Percentiles rank a stretch among this genome's conserved stretches.
Conservation (phyloP, 1,139 yeast species). For the Kurtzmaniella natalensis region DNA sequence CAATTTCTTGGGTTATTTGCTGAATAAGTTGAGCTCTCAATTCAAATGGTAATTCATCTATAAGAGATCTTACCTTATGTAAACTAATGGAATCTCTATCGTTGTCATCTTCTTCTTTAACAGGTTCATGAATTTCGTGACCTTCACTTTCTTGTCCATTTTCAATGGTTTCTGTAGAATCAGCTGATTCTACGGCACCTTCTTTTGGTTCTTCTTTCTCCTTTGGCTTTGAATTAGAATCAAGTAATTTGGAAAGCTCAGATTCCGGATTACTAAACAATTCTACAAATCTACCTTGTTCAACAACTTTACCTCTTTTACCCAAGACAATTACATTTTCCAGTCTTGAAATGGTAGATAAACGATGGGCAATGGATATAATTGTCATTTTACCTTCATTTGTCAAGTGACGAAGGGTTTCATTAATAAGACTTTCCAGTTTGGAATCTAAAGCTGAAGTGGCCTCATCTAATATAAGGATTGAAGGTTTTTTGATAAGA, state of each 20-base stretch:
- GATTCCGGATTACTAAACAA: slow-evolving; percentile 40
- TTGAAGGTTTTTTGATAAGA: slow-evolving; percentile 56
- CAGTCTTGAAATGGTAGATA: slow-evolving; percentile 65
- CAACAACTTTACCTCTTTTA: slow-evolving; percentile 40
- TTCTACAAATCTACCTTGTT: slow-evolving; percentile 38
- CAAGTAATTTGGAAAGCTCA: slow-evolving; percentile 41
- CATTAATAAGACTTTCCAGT: slow-evolving; percentile 64
- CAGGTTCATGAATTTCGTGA: slow-evolving; percentile 19
- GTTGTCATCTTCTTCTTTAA: slow-evolving; percentile 1
- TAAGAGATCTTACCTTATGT: slow-evolving; percentile 28
- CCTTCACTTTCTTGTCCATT: slow-evolving; percentile 18
- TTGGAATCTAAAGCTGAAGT: slow-evolving; percentile 77
- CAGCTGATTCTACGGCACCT: slow-evolving; percentile 5
- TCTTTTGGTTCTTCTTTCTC: slow-evolving; percentile 19
- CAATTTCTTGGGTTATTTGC: slow-evolving; percentile 24
- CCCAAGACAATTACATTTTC: slow-evolving; percentile 56
- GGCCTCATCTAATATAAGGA: slow-evolving; percentile 70
- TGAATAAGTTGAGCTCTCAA: slow-evolving; percentile 26
- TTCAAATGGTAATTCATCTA: slow-evolving; percentile 38
- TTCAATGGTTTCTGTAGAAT: slow-evolving; percentile 11
- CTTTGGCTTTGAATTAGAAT: slow-evolving; percentile 12
- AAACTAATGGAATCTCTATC: slow-evolving; percentile 9
- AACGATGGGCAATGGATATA: slow-evolving; percentile 86
- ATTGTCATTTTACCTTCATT: slow-evolving; percentile 68
- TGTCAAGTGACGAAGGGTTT: slow-evolving; percentile 51